Evolutionary conservation across 139 green algal genomes (phyloP).

Genomic region (Chloropicon primus): DNA sequence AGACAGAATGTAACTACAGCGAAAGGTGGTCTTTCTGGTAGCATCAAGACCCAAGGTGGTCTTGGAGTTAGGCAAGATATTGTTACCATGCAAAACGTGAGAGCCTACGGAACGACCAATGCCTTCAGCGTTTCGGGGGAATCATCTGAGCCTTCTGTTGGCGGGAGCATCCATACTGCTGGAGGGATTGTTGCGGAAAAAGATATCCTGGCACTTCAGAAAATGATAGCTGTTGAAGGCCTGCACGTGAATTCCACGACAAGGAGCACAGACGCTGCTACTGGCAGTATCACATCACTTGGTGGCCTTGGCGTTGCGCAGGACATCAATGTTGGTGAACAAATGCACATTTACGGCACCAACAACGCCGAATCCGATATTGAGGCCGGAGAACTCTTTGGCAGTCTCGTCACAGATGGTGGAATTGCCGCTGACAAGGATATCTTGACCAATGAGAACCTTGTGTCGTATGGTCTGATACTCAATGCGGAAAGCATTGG

Average conservation of each 20-base stretch:
- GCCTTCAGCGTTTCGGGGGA: not conserved
- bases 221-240: not conserved
- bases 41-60: not conserved
- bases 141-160: not conserved
- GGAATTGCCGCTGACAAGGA: not conserved
- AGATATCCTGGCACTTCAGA: not conserved
- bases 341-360: not conserved
- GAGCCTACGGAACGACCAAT: not conserved
- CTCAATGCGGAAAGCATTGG: not conserved
- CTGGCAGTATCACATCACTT: not conserved
- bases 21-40: not conserved
- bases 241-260: not conserved
- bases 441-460: not conserved
- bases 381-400: not conserved
- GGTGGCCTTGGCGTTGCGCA: not conserved
- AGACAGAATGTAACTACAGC: too few species aligned
- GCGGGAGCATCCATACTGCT: not conserved
- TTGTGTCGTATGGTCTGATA: not conserved
- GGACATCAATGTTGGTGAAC: not conserved
- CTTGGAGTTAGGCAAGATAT: not conserved
- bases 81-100: not conserved
- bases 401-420: not conserved
- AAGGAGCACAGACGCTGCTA: not conserved
- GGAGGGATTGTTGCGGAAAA: not conserved
- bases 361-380: not conserved